Evolutionary conservation across 2,329 filamentous ascomycete species (phyloP).

Genomic region (Cordyceps pruinosa): DNA sequence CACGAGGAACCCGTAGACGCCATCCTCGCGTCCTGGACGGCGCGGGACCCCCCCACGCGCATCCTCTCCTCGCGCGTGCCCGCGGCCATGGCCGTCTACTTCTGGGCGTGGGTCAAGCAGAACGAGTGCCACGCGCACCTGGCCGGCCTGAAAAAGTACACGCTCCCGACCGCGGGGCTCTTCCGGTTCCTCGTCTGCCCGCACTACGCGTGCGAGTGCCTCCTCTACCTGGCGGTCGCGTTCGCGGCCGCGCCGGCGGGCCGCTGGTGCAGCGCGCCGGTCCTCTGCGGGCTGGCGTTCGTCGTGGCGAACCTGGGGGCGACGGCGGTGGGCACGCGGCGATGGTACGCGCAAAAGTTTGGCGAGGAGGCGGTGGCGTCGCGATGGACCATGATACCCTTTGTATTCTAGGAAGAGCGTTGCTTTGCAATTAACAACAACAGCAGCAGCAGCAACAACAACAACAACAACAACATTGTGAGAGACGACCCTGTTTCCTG

Average conservation of each 20-base stretch:
- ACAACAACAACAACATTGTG: no score
- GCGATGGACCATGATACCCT: constrained; percentile 73
- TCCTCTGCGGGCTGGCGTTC: constrained; percentile 65
- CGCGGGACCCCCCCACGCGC: constrained; percentile 13
- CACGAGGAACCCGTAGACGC: constrained; percentile 21
- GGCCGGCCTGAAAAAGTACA: constrained; percentile 70
- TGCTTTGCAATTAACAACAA: background rate
- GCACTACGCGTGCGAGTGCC: constrained; percentile 85
- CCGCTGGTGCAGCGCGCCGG: constrained; percentile 60
- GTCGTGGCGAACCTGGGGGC: constrained; percentile 73
- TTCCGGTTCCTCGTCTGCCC: constrained; percentile 74
- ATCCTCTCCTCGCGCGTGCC: constrained; percentile 21
- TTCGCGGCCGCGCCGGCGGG: constrained; percentile 65
- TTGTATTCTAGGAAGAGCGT: constrained; percentile 43
- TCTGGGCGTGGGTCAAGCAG: constrained; percentile 65
- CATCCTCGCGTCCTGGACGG: constrained; percentile 28
- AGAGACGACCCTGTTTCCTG: background rate
- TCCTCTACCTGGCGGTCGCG: constrained; percentile 74
- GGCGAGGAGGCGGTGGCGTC: constrained; percentile 54
- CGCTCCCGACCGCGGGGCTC: constrained; percentile 63
- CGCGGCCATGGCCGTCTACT: constrained; percentile 55
- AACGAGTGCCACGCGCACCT: constrained; percentile 67
- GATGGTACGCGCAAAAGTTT: constrained; percentile 75
- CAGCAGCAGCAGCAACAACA: no score
- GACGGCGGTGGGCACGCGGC: constrained; percentile 69